Evolutionary conservation across 2,329 filamentous ascomycete species (phyloP), one percentile per base, ranked within the genome.

Genomic region (Pestalotiopsis sp.): DNA sequence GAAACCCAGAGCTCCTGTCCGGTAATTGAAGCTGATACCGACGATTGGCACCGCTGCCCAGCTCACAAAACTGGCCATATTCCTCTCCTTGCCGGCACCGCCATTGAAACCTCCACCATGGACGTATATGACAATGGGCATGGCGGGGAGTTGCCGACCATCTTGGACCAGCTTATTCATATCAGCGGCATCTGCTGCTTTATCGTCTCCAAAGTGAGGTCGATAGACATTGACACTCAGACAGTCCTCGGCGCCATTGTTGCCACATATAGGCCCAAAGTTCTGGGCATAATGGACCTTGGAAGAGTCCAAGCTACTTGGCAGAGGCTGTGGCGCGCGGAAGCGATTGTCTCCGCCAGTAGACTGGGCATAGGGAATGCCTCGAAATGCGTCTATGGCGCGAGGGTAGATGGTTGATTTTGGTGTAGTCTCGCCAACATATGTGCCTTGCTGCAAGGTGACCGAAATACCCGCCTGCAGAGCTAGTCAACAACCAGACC

Each of bases 1-100:
- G 78, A 95, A 94, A 0, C 93, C 93, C 74, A 93, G 82, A 4
- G 88, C 86, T 2, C 89, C 89, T 63, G 93, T 84, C 11, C 91
- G 85, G 77, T 92, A 89, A 78, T 87, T 88, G 76, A 91, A 86
- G 76, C 83, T 87, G 64, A 91, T 83, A 41, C 82, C 87, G 57
- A 92, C 81, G 65, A 92, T 79, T 11, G 85, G 85, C 59, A 79
- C 75, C 31, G 80, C 79, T 2, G 84, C 79, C 81, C 86, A 91
- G 4, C 86, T 83, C 14, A 91, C 86, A 79, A 92, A 88, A 45
- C 86, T 87, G 0, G 84, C 85, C 70, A 91, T 87, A 74, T 92
- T 85, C 68, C 91, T 84, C 79, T 86, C 85, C 38, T 81, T 75
- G 65, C 86, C 84, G 72, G 78, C 73, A 49, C 87, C 83, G 74